Conservation (phyloP, 139 green algal species). For the Zygnema circumcarinatum region DNA sequence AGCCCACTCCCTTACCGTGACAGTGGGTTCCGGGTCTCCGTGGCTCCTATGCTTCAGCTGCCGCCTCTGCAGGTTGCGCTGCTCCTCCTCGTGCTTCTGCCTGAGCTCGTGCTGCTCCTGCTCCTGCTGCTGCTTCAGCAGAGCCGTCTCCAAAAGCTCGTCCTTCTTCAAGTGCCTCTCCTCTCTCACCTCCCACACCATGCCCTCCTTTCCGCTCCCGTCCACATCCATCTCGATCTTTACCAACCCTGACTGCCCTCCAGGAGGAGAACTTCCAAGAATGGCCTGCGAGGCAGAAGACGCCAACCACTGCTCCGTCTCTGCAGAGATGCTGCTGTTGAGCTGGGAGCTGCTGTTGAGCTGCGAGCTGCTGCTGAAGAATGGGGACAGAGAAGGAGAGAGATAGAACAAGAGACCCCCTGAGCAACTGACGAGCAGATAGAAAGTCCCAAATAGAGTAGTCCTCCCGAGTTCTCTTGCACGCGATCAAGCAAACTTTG, state of each 20-base stretch:
- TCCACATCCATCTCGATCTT: background rate
- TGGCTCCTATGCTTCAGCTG: too few relatives aligned
- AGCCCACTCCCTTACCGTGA: too few relatives aligned
- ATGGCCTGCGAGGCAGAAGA: background rate
- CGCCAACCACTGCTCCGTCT: background rate
- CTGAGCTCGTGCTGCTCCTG: conserved; percentile 1
- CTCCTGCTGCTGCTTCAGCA: background rate
- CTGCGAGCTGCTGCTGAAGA: too few relatives aligned
- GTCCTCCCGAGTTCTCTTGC: too few relatives aligned
- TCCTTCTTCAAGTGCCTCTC: background rate
- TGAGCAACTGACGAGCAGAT: too few relatives aligned
- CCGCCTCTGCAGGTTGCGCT: background rate
- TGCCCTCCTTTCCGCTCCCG: background rate
- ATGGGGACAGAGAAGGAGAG: too few relatives aligned
- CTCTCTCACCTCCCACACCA: background rate
- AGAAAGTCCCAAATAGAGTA: too few relatives aligned
- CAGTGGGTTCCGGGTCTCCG: too few relatives aligned
- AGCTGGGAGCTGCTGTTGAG: too few relatives aligned
- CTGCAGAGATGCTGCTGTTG: background rate
- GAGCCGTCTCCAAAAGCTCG: background rate
- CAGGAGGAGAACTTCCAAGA: background rate
- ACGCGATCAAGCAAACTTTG: too few relatives aligned
- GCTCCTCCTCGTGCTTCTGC: background rate
- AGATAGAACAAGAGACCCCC: too few relatives aligned
- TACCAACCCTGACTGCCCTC: background rate